These are phyloP conservation scores for Cicer arietinum DNA, from an alignment of 306 rosid genomes.

Conservation along the genomic window DNA sequence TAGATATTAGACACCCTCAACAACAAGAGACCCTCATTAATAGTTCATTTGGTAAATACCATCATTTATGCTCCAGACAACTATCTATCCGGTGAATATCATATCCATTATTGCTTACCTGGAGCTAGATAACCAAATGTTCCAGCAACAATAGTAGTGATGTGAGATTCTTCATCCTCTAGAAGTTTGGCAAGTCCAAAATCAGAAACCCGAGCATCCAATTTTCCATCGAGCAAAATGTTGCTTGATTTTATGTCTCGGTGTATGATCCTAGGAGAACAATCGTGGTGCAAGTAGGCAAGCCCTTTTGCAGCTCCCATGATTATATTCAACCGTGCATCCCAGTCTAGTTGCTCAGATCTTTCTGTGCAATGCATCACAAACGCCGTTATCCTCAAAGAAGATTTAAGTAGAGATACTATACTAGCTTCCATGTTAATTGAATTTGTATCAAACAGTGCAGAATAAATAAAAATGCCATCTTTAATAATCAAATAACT, in stretches of 20 bases:
- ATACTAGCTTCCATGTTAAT: constrained; percentile 33
- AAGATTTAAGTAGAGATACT: constrained; percentile 30
- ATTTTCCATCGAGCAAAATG: constrained; percentile 90
- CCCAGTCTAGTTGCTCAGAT: constrained; percentile 97
- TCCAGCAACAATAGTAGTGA: constrained; percentile 97
- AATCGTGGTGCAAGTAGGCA: constrained; percentile 97
- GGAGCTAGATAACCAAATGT: constrained; percentile 99
- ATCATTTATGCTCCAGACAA: constrained; percentile 32
- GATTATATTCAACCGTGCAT: constrained; percentile 88
- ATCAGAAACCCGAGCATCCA: constrained; percentile 97
- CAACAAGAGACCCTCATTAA: constrained; percentile 24
- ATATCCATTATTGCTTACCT: constrained; percentile 58
- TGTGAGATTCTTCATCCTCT: constrained; percentile 97
- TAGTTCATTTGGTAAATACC: constrained; percentile 37
- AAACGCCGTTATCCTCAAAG: constrained; percentile 43
- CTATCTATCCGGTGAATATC: constrained; percentile 29
- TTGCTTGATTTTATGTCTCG: constrained; percentile 98
- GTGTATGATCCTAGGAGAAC: constrained; percentile 96
- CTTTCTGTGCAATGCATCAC: constrained; percentile 62
- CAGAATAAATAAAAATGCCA: constrained; percentile 2
- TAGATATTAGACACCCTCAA: constrained; percentile 22
- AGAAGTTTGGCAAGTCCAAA: constrained; percentile 98
- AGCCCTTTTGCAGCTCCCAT: constrained; percentile 99
- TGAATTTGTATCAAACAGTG: constrained; percentile 24
- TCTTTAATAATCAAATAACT: constrained; percentile 30